A percentile compares a stretch with the other conserved stretches of the same genome.
These are phyloP conservation scores for Dittrichia graveolens DNA, from an alignment of 129 eudicot genomes.

Conservation along the genomic window DNA sequence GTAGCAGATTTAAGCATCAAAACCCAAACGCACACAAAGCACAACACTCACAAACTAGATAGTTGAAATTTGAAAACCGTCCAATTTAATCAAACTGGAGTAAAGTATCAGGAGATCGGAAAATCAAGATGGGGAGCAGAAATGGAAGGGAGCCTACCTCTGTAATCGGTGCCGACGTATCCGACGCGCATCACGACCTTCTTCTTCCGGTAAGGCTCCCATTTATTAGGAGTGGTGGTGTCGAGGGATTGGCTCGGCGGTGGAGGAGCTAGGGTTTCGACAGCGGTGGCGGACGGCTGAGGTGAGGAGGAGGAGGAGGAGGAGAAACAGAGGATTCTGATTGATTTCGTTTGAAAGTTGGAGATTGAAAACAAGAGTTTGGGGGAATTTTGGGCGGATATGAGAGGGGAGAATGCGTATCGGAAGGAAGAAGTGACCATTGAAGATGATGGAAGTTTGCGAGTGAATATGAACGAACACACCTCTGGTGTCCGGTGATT, in stretches of 20 bases:
- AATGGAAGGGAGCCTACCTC: slow-evolving; percentile 43
- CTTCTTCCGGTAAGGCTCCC: slow-evolving; percentile 86
- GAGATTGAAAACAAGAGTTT: slow-evolving; percentile 32
- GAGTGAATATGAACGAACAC: neutral
- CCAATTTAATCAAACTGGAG: neutral
- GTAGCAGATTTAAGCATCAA: neutral
- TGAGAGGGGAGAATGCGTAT: slow-evolving; percentile 36
- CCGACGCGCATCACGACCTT: slow-evolving; percentile 98
- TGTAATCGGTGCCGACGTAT: slow-evolving; percentile 83
- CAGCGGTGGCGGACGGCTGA: slow-evolving; percentile 27
- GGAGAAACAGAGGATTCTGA: slow-evolving; percentile 38
- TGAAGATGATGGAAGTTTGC: slow-evolving; percentile 14
- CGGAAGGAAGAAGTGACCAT: slow-evolving; percentile 57
- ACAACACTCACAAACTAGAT: neutral
- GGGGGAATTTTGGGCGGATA: slow-evolving; percentile 32
- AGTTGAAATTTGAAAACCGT: neutral
- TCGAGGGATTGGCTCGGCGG: slow-evolving; percentile 19
- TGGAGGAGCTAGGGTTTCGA: slow-evolving; percentile 39
- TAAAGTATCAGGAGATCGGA: neutral
- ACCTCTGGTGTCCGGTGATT: slow-evolving; percentile 19
- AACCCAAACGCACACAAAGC: neutral
- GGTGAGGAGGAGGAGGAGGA: slow-evolving; percentile 45
- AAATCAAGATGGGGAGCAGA: neutral
- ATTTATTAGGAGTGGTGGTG: slow-evolving; percentile 35
- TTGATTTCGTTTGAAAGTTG: slow-evolving; percentile 25